Conservation (phyloP, 306 rosid genomes). For the Acacia confusa region DNA sequence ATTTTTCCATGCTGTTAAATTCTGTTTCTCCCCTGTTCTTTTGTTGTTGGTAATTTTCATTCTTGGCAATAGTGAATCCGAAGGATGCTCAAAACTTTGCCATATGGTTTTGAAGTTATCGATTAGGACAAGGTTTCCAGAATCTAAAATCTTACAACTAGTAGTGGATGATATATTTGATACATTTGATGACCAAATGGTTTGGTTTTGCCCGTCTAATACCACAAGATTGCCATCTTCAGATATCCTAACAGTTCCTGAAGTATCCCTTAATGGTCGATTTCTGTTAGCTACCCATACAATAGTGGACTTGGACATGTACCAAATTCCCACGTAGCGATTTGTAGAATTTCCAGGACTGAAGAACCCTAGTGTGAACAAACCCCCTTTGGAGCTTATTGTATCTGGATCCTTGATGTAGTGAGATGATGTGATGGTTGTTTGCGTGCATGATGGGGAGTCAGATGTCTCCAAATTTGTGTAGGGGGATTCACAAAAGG, state of each 20-base stretch:
- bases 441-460: background rate
- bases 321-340: background rate
- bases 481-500: conserved; percentile 72
- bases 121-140: background rate
- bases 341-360: background rate
- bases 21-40: too few relatives aligned
- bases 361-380: background rate
- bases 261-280: background rate
- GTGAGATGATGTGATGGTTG: background rate
- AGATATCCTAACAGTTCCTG: background rate
- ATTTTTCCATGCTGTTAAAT: background rate
- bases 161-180: background rate
- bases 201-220: too few relatives aligned
- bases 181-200: too few relatives aligned
- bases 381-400: background rate
- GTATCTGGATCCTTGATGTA: background rate
- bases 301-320: background rate
- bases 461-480: conserved; percentile 14
- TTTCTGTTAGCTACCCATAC: background rate
- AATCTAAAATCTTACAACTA: background rate
- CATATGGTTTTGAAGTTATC: background rate
- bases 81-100: background rate
- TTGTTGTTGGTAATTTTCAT: too few relatives aligned
- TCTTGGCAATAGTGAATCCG: too few relatives aligned
- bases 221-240: background rate